Conservation (phyloP, 345 rosid genomes). For the Lepidium africanum region DNA sequence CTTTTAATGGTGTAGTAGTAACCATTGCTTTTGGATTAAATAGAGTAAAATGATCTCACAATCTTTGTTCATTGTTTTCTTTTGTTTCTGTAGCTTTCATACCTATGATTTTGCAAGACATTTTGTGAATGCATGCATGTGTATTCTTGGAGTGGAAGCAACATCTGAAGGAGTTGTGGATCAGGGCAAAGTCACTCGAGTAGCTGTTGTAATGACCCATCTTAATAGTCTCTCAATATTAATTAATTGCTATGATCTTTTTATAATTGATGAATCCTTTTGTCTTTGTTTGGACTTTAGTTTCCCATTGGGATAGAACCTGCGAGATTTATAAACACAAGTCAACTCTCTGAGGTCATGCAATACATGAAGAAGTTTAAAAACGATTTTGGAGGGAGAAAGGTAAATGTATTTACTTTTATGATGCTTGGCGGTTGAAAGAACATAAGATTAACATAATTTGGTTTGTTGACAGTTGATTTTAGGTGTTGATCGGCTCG, state of each 20-base stretch:
- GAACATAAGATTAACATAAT: not conserved
- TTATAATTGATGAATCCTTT: not conserved
- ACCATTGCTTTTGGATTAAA: not conserved
- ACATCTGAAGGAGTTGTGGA: constrained; percentile 96
- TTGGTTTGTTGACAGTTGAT: constrained; percentile 51
- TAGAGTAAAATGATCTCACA: not conserved
- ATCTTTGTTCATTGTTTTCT: not conserved
- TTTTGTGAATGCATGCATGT: constrained; percentile 92
- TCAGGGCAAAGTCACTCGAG: constrained; percentile 82
- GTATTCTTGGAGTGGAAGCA: constrained; percentile 92
- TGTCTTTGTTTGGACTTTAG: constrained; percentile 30
- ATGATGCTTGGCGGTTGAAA: not conserved
- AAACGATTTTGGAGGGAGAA: constrained; percentile 76
- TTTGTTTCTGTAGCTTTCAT: constrained; percentile 48
- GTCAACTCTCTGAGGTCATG: constrained; percentile 46
- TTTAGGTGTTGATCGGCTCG: constrained; percentile 97
- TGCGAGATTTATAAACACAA: constrained; percentile 68
- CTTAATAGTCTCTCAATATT: constrained; percentile 10
- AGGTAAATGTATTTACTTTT: constrained; percentile 40
- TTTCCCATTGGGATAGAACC: constrained; percentile 98
- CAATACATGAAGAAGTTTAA: constrained; percentile 63
- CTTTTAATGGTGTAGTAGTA: not conserved
- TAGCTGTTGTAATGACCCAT: constrained; percentile 72
- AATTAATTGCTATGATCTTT: not conserved
- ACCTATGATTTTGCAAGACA: constrained; percentile 98